These are phyloP conservation scores for Hypoxylon lienhwacheense DNA, from an alignment of 495 filamentous ascomycete genomes.

Conservation along the genomic window DNA sequence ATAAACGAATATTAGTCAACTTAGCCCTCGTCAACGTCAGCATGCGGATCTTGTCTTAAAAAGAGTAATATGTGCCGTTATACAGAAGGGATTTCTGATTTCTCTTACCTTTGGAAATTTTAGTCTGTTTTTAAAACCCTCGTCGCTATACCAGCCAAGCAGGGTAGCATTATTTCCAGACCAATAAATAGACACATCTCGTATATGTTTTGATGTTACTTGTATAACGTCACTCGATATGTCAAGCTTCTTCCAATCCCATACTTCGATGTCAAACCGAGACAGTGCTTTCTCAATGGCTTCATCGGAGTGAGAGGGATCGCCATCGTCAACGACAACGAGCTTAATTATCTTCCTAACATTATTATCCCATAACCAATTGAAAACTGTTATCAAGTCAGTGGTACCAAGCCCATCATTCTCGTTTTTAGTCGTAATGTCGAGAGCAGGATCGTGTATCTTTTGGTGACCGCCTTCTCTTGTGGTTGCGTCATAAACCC, in stretches of 20 bases:
- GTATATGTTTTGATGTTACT: background rate
- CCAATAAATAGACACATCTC: constrained; percentile 10
- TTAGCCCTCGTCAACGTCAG: no score
- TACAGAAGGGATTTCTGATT: background rate
- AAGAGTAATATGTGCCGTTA: no score
- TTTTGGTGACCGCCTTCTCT: no score
- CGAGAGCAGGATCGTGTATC: no score
- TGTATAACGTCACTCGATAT: constrained; percentile 15
- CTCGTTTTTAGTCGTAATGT: no score
- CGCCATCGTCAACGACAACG: background rate
- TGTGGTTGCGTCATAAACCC: no score
- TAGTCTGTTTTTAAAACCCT: background rate
- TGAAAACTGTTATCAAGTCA: constrained; percentile 1
- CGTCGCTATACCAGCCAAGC: constrained; percentile 4
- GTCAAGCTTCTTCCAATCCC: constrained; percentile 27
- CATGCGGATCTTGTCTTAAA: no score
- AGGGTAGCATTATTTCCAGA: constrained; percentile 23
- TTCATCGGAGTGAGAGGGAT: background rate
- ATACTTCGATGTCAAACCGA: background rate
- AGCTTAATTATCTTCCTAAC: background rate
- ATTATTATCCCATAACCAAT: background rate
- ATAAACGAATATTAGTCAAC: no score
- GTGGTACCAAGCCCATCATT: no score
- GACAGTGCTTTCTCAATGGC: background rate
- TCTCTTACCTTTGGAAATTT: constrained; percentile 1